Evolutionary conservation across 306 rosid genomes (phyloP).

Genomic region (Pyrus communis): DNA sequence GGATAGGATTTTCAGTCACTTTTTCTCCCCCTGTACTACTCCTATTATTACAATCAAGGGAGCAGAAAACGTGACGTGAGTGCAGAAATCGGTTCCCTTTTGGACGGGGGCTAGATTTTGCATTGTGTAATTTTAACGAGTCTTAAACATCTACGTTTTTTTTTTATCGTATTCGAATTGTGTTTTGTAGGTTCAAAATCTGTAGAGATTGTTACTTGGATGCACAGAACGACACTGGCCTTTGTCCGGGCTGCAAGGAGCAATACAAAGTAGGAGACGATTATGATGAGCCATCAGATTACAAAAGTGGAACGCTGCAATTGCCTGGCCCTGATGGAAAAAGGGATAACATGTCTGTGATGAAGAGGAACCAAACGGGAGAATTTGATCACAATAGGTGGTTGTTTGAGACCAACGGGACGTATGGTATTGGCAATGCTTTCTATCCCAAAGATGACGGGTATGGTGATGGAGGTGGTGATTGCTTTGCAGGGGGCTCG

Average conservation of each 20-base stretch:
- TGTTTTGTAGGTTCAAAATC: constrained; percentile 58
- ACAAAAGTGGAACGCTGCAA: constrained; percentile 37
- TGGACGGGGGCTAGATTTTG: not conserved
- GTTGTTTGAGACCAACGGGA: constrained; percentile 83
- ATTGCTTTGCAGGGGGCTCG: constrained; percentile 32
- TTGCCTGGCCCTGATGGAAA: constrained; percentile 54
- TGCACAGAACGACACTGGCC: constrained; percentile 57
- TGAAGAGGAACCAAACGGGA: constrained; percentile 73
- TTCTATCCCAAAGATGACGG: constrained; percentile 51
- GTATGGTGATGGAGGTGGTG: constrained; percentile 34
- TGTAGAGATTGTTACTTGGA: constrained; percentile 84
- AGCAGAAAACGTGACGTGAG: no score
- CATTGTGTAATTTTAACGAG: not conserved
- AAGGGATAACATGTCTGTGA: constrained; percentile 65
- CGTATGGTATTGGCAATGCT: constrained; percentile 86
- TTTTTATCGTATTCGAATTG: not conserved
- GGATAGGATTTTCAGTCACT: no score
- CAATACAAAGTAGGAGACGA: constrained; percentile 42
- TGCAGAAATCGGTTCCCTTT: no score
- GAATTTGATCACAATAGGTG: constrained; percentile 89
- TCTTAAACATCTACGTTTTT: not conserved
- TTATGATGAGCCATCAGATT: constrained; percentile 39
- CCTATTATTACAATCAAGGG: no score
- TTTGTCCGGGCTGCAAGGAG: constrained; percentile 92
- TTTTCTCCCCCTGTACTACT: no score